phyloP scores from a whole-genome alignment of 2,329 filamentous ascomycete genomes.

The Aureobasidium sp. region DNA sequence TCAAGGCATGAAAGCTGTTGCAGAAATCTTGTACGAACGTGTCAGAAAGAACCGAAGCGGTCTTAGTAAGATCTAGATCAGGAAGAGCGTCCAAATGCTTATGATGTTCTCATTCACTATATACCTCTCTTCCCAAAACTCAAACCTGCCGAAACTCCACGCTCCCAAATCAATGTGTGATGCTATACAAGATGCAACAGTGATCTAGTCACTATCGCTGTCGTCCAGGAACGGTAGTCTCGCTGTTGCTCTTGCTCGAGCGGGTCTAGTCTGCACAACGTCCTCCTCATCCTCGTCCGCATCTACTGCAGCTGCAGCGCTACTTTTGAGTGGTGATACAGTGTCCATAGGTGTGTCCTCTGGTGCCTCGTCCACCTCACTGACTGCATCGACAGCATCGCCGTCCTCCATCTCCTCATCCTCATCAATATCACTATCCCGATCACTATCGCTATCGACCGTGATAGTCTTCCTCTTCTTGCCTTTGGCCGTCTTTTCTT shows the following conservation, averaged over 20 bases:
- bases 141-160: not conserved
- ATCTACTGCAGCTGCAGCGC: conserved; percentile 13
- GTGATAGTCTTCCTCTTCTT: conserved; percentile 14
- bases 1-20: conserved; percentile 2
- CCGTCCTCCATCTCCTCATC: conserved; percentile 3
- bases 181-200: not conserved
- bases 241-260: not conserved
- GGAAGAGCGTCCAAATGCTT: not conserved
- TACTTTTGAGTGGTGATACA: not conserved
- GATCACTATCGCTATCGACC: conserved; percentile 9
- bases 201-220: conserved; percentile 5
- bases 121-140: not conserved
- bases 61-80: not conserved
- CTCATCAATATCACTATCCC: not conserved
- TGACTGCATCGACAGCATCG: not conserved
- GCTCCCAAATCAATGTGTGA: not conserved
- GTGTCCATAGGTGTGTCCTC: conserved; percentile 27
- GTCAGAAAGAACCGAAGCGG: not conserved
- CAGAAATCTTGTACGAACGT: not conserved
- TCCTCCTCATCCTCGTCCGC: conserved; percentile 32
- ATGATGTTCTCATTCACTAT: not conserved
- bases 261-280: conserved; percentile 12
- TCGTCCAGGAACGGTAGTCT: conserved; percentile 9
- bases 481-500: conserved; percentile 16
- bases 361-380: conserved; percentile 13